These are phyloP conservation scores for Aureobasidium musti DNA, from an alignment of 2,329 filamentous ascomycete genomes.

Conservation along the genomic window DNA sequence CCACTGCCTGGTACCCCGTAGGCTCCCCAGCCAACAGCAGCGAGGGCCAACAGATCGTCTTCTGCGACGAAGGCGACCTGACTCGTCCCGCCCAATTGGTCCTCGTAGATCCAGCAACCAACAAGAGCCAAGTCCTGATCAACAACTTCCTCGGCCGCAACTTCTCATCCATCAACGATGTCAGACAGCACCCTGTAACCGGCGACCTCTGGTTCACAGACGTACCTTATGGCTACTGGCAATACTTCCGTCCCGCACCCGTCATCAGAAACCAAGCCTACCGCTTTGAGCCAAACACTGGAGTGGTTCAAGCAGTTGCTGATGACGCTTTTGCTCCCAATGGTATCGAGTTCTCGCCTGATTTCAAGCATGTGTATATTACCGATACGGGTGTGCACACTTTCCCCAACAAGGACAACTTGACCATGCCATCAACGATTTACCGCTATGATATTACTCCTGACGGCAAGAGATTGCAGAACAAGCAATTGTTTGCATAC, in stretches of 20 bases:
- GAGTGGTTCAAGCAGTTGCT: slow-evolving; percentile 47
- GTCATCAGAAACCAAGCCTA: slow-evolving; percentile 44
- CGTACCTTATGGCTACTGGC: slow-evolving; percentile 45
- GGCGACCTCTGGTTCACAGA: slow-evolving; percentile 57
- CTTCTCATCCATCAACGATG: slow-evolving; percentile 50
- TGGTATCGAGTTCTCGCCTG: slow-evolving; percentile 50
- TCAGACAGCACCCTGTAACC: slow-evolving; percentile 43
- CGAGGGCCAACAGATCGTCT: slow-evolving; percentile 40
- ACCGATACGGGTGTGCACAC: slow-evolving; percentile 43
- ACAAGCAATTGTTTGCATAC: slow-evolving; percentile 31
- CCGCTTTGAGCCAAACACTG: slow-evolving; percentile 48
- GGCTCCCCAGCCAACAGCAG: slow-evolving; percentile 39
- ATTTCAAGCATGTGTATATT: slow-evolving; percentile 50
- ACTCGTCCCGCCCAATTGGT: slow-evolving; percentile 36
- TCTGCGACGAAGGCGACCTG: slow-evolving; percentile 41
- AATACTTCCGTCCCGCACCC: slow-evolving; percentile 42
- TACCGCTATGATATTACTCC: slow-evolving; percentile 47
- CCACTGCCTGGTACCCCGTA: slow-evolving; percentile 38
- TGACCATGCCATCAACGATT: slow-evolving; percentile 46
- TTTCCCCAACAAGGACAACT: slow-evolving; percentile 35
- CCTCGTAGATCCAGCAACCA: slow-evolving; percentile 48
- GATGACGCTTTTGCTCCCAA: slow-evolving; percentile 49
- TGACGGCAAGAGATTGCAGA: slow-evolving; percentile 41
- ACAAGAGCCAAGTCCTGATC: slow-evolving; percentile 46
- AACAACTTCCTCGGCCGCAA: slow-evolving; percentile 53